These are phyloP conservation scores for Lyophyllum semitale DNA, from an alignment of 768 basidiomycete genomes.

Conservation along the genomic window DNA sequence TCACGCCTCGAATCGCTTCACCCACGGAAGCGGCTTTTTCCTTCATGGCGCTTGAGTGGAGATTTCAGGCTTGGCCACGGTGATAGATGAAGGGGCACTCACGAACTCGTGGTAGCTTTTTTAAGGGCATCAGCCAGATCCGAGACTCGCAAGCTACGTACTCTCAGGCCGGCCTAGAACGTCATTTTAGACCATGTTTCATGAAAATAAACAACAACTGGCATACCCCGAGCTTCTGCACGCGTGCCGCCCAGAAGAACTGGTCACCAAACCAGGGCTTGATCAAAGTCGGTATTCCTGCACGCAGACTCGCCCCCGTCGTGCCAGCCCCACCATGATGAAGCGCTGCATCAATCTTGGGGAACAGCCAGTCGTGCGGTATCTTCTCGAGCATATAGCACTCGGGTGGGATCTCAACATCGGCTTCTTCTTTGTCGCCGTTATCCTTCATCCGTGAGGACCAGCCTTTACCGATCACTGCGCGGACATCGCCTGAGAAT, in stretches of 20 bases:
- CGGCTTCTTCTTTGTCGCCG: conserved; percentile 32
- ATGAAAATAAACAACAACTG: conserved; percentile 4
- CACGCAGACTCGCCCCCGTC: conserved; percentile 65
- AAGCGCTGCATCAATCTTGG: conserved; percentile 59
- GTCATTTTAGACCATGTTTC: neutral
- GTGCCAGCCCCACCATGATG: conserved; percentile 77
- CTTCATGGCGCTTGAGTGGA: conserved; percentile 50
- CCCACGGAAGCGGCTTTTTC: conserved; percentile 54
- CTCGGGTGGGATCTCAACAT: conserved; percentile 50
- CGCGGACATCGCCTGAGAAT: conserved; percentile 55
- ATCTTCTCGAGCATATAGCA: conserved; percentile 62
- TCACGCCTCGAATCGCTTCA: conserved; percentile 33
- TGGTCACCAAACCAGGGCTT: conserved; percentile 76
- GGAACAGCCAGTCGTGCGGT: conserved; percentile 70
- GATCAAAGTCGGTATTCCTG: conserved; percentile 67
- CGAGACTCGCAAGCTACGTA: conserved; percentile 44
- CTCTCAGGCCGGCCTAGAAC: conserved; percentile 48
- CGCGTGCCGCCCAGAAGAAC: conserved; percentile 66
- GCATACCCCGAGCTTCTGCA: conserved; percentile 60
- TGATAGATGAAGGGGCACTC: conserved; percentile 17
- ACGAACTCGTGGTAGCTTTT: conserved; percentile 56
- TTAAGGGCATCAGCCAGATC: conserved; percentile 57
- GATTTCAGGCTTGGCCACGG: neutral
- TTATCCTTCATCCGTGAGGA: conserved; percentile 52
- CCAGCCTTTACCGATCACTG: conserved; percentile 73